Evolutionary conservation across 306 rosid species (phyloP).

Genomic region (Bauhinia variegata): DNA sequence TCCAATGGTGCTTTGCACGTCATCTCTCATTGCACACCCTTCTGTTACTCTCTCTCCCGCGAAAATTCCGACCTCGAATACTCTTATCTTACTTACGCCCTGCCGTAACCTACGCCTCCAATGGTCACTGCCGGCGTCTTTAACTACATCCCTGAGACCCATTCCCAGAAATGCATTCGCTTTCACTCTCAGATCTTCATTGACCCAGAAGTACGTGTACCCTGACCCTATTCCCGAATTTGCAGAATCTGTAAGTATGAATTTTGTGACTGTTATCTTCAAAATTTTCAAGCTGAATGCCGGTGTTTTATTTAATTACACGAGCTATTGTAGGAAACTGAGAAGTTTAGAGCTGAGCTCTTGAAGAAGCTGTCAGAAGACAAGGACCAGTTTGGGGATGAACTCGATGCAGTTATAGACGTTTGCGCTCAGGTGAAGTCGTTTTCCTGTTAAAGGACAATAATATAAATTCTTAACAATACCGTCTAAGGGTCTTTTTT

Average conservation of each 20-base stretch:
- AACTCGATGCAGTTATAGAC: slow-evolving; percentile 52
- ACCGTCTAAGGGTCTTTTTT: background rate
- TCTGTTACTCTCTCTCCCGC: slow-evolving; percentile 36
- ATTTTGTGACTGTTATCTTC: background rate
- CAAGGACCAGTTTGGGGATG: slow-evolving; percentile 59
- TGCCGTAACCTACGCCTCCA: slow-evolving; percentile 9
- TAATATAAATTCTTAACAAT: background rate
- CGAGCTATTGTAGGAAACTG: slow-evolving; percentile 54
- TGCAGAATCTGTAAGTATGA: slow-evolving; percentile 45
- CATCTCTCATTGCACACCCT: background rate
- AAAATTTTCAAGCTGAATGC: background rate
- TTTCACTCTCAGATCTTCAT: slow-evolving; percentile 29
- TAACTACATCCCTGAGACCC: slow-evolving; percentile 25
- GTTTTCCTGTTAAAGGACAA: slow-evolving; percentile 3
- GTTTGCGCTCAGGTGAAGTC: slow-evolving; percentile 64
- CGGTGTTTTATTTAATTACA: background rate
- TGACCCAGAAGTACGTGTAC: slow-evolving; percentile 47
- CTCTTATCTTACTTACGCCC: background rate
- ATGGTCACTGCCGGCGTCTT: background rate
- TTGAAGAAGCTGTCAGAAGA: slow-evolving; percentile 53
- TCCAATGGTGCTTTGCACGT: slow-evolving; percentile 32
- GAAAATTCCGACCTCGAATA: slow-evolving; percentile 29
- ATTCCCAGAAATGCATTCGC: slow-evolving; percentile 25
- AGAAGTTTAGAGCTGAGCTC: slow-evolving; percentile 58
- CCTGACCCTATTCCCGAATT: slow-evolving; percentile 69